Percentiles rank a stretch among this genome's conserved stretches.
These are phyloP conservation scores for Teratosphaeria nubilosa DNA, from an alignment of 2,329 filamentous ascomycete species.

Conservation along the genomic window DNA sequence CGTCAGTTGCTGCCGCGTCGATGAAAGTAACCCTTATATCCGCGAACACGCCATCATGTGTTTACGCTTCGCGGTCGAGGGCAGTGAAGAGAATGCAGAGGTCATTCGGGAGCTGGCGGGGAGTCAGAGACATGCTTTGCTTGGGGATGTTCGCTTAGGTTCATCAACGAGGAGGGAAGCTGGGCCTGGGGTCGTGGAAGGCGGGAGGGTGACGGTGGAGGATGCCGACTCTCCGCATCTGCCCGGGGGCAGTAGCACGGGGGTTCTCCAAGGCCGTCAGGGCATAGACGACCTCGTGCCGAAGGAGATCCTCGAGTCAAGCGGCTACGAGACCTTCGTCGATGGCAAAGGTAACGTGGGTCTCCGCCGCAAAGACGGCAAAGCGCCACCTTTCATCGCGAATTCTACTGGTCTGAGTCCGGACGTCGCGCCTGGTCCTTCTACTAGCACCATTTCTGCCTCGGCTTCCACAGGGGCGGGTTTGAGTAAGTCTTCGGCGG, in stretches of 20 bases:
- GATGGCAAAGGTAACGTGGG: slow-evolving; percentile 40
- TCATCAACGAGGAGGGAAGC: no score
- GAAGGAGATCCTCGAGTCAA: slow-evolving; percentile 38
- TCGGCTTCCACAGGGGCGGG: background rate
- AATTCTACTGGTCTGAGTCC: background rate
- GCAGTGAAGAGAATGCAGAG: slow-evolving; percentile 61
- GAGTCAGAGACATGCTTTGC: background rate
- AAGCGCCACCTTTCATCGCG: background rate
- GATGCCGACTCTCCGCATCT: no score
- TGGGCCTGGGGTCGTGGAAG: background rate
- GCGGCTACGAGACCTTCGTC: slow-evolving; percentile 42
- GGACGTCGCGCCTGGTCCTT: background rate
- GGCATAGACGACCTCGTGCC: slow-evolving; percentile 23
- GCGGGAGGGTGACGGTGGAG: slow-evolving; percentile 4
- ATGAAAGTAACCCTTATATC: slow-evolving; percentile 88
- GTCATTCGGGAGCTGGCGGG: slow-evolving; percentile 54
- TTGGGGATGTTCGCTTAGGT: background rate
- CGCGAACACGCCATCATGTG: slow-evolving; percentile 84
- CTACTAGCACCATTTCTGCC: background rate
- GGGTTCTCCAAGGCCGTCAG: background rate
- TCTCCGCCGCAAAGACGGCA: slow-evolving; percentile 31
- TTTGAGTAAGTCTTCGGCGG: background rate
- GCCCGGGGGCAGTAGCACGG: no score
- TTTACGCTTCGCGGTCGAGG: slow-evolving; percentile 62
- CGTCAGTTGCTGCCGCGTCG: slow-evolving; percentile 80